Evolutionary conservation across 2,329 filamentous ascomycete species (phyloP).

Genomic region (Aspergillus piperis): DNA sequence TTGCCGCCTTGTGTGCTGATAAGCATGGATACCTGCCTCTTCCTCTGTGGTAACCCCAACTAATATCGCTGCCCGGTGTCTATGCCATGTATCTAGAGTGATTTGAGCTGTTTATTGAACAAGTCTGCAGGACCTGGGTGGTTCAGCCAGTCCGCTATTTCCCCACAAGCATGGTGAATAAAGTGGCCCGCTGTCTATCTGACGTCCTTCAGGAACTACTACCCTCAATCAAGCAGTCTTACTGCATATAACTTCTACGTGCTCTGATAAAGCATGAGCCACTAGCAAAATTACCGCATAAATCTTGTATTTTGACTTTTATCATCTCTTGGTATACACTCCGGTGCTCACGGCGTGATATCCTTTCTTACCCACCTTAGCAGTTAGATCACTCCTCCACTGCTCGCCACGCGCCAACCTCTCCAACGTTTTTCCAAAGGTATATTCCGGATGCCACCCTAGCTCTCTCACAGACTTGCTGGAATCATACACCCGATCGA

Average conservation of each 20-base stretch:
- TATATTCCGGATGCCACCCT: conserved; percentile 12
- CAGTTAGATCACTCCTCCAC: neutral
- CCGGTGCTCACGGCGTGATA: neutral
- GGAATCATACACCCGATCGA: conserved; percentile 16
- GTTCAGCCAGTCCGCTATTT: neutral
- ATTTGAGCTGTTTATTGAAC: neutral
- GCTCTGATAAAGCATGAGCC: neutral
- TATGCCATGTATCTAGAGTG: neutral
- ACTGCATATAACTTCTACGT: neutral
- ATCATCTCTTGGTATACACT: neutral
- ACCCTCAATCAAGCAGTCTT: neutral
- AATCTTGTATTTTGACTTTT: neutral
- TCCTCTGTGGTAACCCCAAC: neutral
- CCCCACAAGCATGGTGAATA: neutral
- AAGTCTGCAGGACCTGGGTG: neutral
- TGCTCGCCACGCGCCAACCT: neutral
- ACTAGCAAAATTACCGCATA: neutral
- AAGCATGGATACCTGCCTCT: neutral
- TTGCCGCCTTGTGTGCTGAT: neutral
- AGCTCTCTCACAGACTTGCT: conserved; percentile 12
- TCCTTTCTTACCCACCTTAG: neutral
- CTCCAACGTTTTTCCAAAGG: neutral
- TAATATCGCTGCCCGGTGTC: neutral
- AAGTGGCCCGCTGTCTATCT: neutral
- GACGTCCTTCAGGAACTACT: neutral